Evolutionary conservation across 2,329 filamentous ascomycete species (phyloP), one percentile per base, ranked within the genome.

Genomic region (Sporothrix variecibatus): DNA sequence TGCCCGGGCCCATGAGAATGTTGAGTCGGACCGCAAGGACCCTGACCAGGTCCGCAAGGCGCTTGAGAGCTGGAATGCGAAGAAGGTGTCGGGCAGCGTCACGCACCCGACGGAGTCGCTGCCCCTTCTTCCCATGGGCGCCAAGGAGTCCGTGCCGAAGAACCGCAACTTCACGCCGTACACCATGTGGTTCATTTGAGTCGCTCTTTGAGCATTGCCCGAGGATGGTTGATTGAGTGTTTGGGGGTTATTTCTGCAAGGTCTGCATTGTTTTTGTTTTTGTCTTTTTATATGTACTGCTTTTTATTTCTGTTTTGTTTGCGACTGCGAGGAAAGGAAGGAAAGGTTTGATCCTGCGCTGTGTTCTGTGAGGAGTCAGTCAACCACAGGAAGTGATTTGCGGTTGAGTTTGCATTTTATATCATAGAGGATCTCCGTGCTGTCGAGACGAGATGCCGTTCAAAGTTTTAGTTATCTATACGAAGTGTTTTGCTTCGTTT

Each of bases 1-100:
- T 69, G 94, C 93, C 26, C 90, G 91, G 72, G 86, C 90, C 3
- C 96, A 99, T 77, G 91, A 95, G 79, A 81, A 86, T 74, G 77
- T 84, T 3, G 79, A 84, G 0, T 80, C 84, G 0, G 87, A 85
- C 20, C 83, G 85, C 17, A 81, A 76, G 83, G 87, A 79, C 80
- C 84, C 81, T 77, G 82, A 71, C 77, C 84, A 84, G 12, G 81
- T 84, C 60, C 86, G 87, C 78, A 85, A 83, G 2, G 78, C 81
- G 2, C 82, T 83, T 5, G 78, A 80, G 1, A 82, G 84, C 70
- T 80, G 82, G 69, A 77, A 83, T 12, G 84, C 84, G 12, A 84
- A 86, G 76, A 83, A 84, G 15, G 74, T 80, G 38, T 78, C 77
- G n/a, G 81, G 76, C 0, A 78, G 78, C 15, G 76, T 75, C 1